Evolutionary conservation across 768 basidiomycete species (phyloP).

Genomic region (Termitomyces heimii): DNA sequence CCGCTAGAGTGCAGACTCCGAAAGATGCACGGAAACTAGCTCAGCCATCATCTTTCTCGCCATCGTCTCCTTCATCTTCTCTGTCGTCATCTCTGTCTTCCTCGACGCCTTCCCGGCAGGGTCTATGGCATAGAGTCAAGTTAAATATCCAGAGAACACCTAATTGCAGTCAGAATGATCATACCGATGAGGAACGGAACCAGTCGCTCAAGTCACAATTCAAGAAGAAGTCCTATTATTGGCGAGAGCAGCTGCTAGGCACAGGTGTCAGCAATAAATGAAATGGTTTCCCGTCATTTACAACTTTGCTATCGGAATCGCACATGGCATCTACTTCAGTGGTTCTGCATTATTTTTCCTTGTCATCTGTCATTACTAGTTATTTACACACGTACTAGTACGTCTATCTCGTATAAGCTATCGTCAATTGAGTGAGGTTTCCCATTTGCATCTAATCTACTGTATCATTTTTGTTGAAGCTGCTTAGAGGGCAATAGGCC

Average conservation of each 20-base stretch:
- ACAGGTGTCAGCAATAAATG: neutral
- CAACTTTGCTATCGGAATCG: neutral
- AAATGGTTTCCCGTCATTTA: neutral
- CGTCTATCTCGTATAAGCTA: neutral
- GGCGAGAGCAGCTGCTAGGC: slow-evolving; percentile 9
- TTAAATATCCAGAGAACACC: slow-evolving; percentile 23
- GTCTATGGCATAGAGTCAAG: slow-evolving; percentile 34
- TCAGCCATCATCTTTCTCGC: neutral
- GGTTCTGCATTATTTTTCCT: neutral
- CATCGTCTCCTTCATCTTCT: slow-evolving; percentile 3
- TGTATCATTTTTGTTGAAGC: neutral
- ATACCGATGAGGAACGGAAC: neutral
- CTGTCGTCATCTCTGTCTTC: slow-evolving; percentile 7
- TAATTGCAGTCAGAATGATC: slow-evolving; percentile 4
- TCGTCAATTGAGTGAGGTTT: neutral
- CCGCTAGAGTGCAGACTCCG: neutral
- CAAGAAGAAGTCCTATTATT: slow-evolving; percentile 12
- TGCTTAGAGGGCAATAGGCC: neutral
- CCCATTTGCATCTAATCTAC: neutral
- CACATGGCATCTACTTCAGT: neutral
- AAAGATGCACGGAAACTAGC: neutral
- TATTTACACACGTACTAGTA: neutral
- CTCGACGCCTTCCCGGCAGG: slow-evolving; percentile 3
- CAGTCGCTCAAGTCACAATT: neutral
- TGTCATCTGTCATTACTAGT: neutral